Evolutionary conservation across 2,329 filamentous ascomycete genomes (phyloP).

Genomic region (Coniochaeta sp.): DNA sequence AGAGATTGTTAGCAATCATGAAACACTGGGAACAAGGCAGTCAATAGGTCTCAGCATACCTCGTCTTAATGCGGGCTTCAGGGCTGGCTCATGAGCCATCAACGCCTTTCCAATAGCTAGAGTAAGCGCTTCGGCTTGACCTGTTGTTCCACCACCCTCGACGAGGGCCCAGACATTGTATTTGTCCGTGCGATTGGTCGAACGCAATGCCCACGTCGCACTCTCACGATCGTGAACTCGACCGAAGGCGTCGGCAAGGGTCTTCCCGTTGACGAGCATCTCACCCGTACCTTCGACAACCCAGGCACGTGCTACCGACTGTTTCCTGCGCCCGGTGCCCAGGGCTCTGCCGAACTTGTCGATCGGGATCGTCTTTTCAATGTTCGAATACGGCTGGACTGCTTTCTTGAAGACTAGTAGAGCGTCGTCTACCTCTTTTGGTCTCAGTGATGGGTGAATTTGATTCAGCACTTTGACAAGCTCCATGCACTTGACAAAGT

Average conservation of each 20-base stretch:
- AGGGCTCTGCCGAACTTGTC: constrained; percentile 73
- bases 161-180: constrained; percentile 93
- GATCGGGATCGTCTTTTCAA: constrained; percentile 54
- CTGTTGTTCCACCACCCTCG: constrained; percentile 81
- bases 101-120: constrained; percentile 83
- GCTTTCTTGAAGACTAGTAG: constrained; percentile 66
- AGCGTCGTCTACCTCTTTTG: constrained; percentile 56
- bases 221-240: constrained; percentile 91
- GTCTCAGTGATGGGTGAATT: constrained; percentile 74
- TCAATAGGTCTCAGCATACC: constrained; percentile 51
- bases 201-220: constrained; percentile 82
- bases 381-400: constrained; percentile 62
- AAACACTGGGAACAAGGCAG: neutral
- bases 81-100: constrained; percentile 80
- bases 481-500: constrained; percentile 70
- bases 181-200: constrained; percentile 79
- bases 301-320: constrained; percentile 75
- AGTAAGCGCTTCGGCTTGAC: constrained; percentile 91
- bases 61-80: constrained; percentile 81
- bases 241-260: constrained; percentile 73
- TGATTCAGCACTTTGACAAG: constrained; percentile 74
- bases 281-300: constrained; percentile 91
- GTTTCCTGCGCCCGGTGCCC: constrained; percentile 81
- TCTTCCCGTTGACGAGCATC: constrained; percentile 82
- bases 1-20: constrained; percentile 7